These are phyloP conservation scores for Dysphania ambrosioides DNA, from an alignment of 148 eudicot genomes.

Conservation along the genomic window DNA sequence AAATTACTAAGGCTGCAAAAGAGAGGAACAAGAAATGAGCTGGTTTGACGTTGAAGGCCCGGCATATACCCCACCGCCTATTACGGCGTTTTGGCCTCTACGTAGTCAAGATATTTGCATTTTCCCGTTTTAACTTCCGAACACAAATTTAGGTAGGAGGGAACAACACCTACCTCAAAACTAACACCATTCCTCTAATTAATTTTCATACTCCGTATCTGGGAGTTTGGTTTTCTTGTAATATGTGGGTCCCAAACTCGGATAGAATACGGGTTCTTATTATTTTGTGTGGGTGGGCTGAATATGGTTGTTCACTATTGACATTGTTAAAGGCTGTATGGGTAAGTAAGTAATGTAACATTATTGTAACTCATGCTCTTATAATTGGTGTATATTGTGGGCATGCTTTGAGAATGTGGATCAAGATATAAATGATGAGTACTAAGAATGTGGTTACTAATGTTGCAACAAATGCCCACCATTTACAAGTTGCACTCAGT, in stretches of 20 bases:
- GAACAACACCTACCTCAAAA: background rate
- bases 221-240: slow-evolving; percentile 8
- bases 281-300: too few relatives aligned
- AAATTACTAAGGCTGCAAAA: too few relatives aligned
- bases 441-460: background rate
- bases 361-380: too few relatives aligned
- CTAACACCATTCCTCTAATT: background rate
- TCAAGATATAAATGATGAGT: background rate
- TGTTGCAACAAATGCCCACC: background rate
- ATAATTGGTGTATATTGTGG: too few relatives aligned
- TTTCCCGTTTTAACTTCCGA: background rate
- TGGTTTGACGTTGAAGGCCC: slow-evolving; percentile 28
- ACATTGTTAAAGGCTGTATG: too few relatives aligned
- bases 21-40: background rate
- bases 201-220: too few relatives aligned
- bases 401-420: too few relatives aligned
- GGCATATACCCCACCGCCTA: slow-evolving; percentile 9
- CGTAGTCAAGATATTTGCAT: background rate
- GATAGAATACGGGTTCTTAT: too few relatives aligned
- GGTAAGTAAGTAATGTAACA: too few relatives aligned
- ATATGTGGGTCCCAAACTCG: slow-evolving; percentile 1
- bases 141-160: background rate
- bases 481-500: too few relatives aligned
- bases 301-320: too few relatives aligned
- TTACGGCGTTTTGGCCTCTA: slow-evolving; percentile 12